phyloP scores from a whole-genome alignment of 169 alveolate species.

The Perkinsus chesapeaki region DNA sequence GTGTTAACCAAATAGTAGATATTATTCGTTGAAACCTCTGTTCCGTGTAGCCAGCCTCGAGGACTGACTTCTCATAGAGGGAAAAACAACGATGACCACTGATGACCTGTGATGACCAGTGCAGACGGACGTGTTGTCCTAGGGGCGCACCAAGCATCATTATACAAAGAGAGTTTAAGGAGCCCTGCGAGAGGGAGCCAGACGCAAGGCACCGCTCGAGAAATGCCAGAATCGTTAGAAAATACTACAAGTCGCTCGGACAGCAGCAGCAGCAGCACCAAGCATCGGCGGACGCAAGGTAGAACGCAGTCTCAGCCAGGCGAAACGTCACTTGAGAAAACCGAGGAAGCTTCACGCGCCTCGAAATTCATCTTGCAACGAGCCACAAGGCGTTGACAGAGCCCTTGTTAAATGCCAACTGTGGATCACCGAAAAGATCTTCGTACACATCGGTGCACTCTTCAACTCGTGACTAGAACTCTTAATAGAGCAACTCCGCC shows the following conservation, averaged over 20 bases:
- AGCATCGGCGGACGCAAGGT: background rate
- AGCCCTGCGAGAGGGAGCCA: too few relatives aligned
- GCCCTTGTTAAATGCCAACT: background rate
- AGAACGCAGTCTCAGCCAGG: background rate
- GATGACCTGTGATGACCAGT: too few relatives aligned
- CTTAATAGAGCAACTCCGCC: background rate
- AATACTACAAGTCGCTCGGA: background rate
- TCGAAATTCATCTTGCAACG: background rate
- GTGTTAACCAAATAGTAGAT: too few relatives aligned
- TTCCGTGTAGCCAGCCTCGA: too few relatives aligned
- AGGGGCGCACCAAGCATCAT: too few relatives aligned
- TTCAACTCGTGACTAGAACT: background rate
- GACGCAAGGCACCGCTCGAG: too few relatives aligned
- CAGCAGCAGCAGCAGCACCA: background rate
- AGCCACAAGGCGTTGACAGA: background rate
- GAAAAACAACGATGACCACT: too few relatives aligned
- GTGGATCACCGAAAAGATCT: background rate
- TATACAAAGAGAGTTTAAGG: too few relatives aligned
- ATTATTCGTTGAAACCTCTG: too few relatives aligned
- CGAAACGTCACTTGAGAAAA: background rate
- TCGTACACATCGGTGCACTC: background rate
- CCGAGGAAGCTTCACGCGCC: background rate
- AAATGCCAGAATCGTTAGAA: too few relatives aligned
- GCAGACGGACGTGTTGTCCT: too few relatives aligned
- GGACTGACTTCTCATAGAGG: too few relatives aligned